Conservation (phyloP, 176 grass and related monocot genomes). For the Tuctoria greenei region DNA sequence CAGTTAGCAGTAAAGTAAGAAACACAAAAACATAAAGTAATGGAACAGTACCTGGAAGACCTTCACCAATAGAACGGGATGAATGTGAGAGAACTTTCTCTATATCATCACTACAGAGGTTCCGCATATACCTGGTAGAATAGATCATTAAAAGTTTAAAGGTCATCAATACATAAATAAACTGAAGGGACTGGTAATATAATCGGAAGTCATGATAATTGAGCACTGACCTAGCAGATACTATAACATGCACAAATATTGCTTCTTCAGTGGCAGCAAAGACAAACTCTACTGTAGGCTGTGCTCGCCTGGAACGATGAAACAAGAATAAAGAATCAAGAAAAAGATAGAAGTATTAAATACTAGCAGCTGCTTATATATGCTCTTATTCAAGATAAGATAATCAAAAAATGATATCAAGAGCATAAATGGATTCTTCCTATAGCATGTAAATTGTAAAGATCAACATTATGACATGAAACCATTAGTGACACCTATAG, state of each 20-base stretch:
- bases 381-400: slow-evolving; percentile 26
- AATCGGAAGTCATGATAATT: slow-evolving; percentile 19
- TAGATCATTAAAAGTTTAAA: slow-evolving; percentile 33
- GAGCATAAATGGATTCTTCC: slow-evolving; percentile 9
- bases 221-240: slow-evolving; percentile 84
- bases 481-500: background rate
- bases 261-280: slow-evolving; percentile 96
- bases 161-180: slow-evolving; percentile 14
- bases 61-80: slow-evolving; percentile 63
- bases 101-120: slow-evolving; percentile 86
- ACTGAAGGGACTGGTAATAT: slow-evolving; percentile 21
- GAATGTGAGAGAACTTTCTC: slow-evolving; percentile 86
- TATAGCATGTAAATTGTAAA: slow-evolving; percentile 30
- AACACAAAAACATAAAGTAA: slow-evolving; percentile 23
- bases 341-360: slow-evolving; percentile 17
- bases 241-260: slow-evolving; percentile 84
- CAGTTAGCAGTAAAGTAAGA: slow-evolving; percentile 4
- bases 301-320: slow-evolving; percentile 65
- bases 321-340: slow-evolving; percentile 45
- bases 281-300: slow-evolving; percentile 86
- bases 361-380: slow-evolving; percentile 11
- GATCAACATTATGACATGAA: slow-evolving; percentile 12
- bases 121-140: slow-evolving; percentile 75
- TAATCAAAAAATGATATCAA: slow-evolving; percentile 3
- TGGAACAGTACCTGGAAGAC: slow-evolving; percentile 72